Evolutionary conservation across 345 rosid species (phyloP).

Genomic region (Pelargonium nanum): DNA sequence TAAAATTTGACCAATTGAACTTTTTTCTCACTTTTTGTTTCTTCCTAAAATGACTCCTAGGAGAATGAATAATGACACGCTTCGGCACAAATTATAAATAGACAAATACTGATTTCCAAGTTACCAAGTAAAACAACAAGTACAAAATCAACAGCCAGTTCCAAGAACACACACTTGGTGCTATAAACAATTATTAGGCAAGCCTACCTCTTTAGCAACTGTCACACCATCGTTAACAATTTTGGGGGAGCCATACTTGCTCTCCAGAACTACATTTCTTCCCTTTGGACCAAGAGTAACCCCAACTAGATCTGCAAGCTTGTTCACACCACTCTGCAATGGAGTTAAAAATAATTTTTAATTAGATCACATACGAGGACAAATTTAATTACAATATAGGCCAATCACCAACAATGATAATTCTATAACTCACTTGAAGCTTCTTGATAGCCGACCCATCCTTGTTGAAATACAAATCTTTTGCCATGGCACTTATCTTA

Average conservation of each 20-base stretch:
- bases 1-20: too few relatives aligned
- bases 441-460: slow-evolving; percentile 84
- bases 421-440: slow-evolving; percentile 54
- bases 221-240: slow-evolving; percentile 98
- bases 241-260: slow-evolving; percentile 96
- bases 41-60: too few relatives aligned
- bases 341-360: background rate
- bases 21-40: too few relatives aligned
- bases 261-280: slow-evolving; percentile 93
- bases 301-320: slow-evolving; percentile 95
- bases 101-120: too few relatives aligned
- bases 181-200: too few relatives aligned
- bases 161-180: too few relatives aligned
- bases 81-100: too few relatives aligned
- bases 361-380: background rate
- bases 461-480: slow-evolving; percentile 89
- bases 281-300: slow-evolving; percentile 97
- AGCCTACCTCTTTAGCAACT: slow-evolving; percentile 88
- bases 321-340: slow-evolving; percentile 83
- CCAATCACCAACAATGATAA: background rate
- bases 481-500: slow-evolving; percentile 63
- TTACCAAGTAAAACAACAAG: too few relatives aligned
- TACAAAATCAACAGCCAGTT: too few relatives aligned
- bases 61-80: too few relatives aligned
- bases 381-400: background rate